Base-by-base conservation (phyloP, 805 yeast genomes). In the Maudiozyma bulderi region DNA sequence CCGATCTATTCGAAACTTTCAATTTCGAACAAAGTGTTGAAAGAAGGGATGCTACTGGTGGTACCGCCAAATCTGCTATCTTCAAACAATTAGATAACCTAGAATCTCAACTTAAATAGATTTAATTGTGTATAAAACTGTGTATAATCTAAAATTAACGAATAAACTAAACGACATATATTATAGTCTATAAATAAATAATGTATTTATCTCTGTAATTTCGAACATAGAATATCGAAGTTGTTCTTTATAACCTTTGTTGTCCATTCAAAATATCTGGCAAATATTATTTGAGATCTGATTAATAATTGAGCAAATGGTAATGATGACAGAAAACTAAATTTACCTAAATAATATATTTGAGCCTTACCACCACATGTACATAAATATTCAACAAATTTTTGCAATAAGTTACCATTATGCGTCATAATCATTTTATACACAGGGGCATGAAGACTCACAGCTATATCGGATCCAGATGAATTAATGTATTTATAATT, bases 1-100 rank as follows among this genome's bases (percentile, higher is more conserved):
- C 72, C 8, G 98, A 93, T 64, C 95, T 93, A 11, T 77, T 70
- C 52, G 83, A 81, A 42, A 88, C 86, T n/a, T 93, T 93, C 63
- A 76, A 91, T 70, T 93, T 91, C 65, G 98, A 93, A 64, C 81
- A 77, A 52, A 85, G 95, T 64, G 98, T 93, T 28, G 99, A 93
- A 73, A 86, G 95, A 76, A 86, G 99, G 72, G 80, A 84, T 46
- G 96, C 98, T 20, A 89, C 82, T 49, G 99, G 99, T 53, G 99
- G 99, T 57, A 90, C 99, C 33, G 96, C 98, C 13, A 88, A 82
- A 68, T 68, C 80, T 35, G 97, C 99, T 13, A 86, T 93, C n/a
- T 62, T 80, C 45, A 77, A 80, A 60, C 99, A 93, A 68, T 71
- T 91, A 50, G 44, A 53, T 3, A 61, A 57, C 41, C 55, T 72